Percentiles rank a stretch among this genome's conserved stretches.
Evolutionary conservation across 441 rosid genomes (phyloP).

Genomic region (Breynia disticha): DNA sequence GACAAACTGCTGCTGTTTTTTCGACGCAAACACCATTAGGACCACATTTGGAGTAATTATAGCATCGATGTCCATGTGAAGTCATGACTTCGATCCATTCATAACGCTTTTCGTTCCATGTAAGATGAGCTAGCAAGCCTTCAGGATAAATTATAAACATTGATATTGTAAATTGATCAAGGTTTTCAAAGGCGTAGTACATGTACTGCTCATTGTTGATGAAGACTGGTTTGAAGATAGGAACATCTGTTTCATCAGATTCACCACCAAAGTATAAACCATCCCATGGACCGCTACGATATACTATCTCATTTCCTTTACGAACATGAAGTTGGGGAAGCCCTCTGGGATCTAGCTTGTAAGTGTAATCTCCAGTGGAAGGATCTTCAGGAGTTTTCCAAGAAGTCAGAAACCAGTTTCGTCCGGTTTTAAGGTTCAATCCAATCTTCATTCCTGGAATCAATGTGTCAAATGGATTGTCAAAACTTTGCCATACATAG

Average conservation of each 20-base stretch:
- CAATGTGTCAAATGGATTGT: conserved; percentile 14
- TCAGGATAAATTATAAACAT: conserved; percentile 13
- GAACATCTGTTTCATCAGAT: conserved; percentile 1
- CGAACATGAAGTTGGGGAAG: conserved; percentile 13
- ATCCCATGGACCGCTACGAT: conserved; percentile 21
- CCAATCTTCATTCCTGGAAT: conserved; percentile 23
- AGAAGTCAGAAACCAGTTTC: conserved; percentile 12
- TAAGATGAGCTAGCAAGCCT: conserved; percentile 11
- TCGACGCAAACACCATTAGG: conserved; percentile 16
- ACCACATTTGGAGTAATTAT: conserved; percentile 12
- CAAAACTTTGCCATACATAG: conserved; percentile 23
- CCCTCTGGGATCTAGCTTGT: conserved; percentile 7
- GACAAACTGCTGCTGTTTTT: conserved; percentile 16
- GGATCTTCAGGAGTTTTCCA: conserved; percentile 20
- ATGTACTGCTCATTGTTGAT: not conserved
- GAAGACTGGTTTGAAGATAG: conserved; percentile 5
- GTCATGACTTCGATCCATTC: conserved; percentile 7
- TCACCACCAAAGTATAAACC: conserved; percentile 16
- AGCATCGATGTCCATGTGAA: conserved; percentile 7
- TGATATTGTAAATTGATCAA: conserved; percentile 7
- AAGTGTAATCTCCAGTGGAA: conserved; percentile 11
- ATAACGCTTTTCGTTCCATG: conserved; percentile 11
- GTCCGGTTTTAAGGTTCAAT: conserved; percentile 6
- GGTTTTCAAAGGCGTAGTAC: conserved; percentile 15
- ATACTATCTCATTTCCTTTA: not conserved